These are phyloP conservation scores for Paramecium caudatum DNA, from an alignment of 73 alveolate genomes.

Conservation along the genomic window DNA sequence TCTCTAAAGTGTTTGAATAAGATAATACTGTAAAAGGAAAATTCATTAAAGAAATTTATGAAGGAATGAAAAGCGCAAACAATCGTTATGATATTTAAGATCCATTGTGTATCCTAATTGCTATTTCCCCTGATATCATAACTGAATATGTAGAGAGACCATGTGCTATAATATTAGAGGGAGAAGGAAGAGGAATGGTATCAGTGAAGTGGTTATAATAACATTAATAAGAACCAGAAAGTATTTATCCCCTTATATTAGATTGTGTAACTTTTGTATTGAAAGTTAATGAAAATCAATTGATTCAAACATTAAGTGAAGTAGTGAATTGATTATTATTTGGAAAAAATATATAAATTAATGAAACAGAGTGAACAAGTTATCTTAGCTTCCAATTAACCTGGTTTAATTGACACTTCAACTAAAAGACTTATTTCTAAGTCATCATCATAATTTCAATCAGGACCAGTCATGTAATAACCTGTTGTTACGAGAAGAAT, in stretches of 20 bases:
- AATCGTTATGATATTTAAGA: constrained; percentile 47
- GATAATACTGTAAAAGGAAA: constrained; percentile 26
- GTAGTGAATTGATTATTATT: constrained; percentile 38
- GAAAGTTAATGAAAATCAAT: constrained; percentile 33
- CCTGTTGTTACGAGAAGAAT: constrained; percentile 59
- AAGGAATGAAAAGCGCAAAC: constrained; percentile 40
- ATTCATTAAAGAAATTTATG: constrained; percentile 52
- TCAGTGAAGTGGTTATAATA: constrained; percentile 41
- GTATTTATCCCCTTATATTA: too few species aligned
- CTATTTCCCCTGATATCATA: not conserved
- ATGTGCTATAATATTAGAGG: constrained; percentile 8
- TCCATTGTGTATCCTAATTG: constrained; percentile 49
- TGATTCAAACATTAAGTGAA: not conserved
- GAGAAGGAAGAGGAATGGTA: constrained; percentile 66
- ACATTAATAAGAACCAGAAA: not conserved
- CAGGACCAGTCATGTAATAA: not conserved
- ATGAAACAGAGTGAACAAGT: constrained; percentile 48
- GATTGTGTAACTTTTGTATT: constrained; percentile 1
- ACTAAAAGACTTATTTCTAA: constrained; percentile 65
- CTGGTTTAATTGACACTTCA: constrained; percentile 65
- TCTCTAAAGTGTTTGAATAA: constrained; percentile 23
- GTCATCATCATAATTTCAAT: not conserved
- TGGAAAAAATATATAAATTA: too few species aligned
- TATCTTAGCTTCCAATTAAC: constrained; percentile 40
- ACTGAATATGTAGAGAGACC: constrained; percentile 67